Base-by-base conservation (phyloP, 2,329 filamentous ascomycete genomes). In the Aureobasidium sp. region DNA sequence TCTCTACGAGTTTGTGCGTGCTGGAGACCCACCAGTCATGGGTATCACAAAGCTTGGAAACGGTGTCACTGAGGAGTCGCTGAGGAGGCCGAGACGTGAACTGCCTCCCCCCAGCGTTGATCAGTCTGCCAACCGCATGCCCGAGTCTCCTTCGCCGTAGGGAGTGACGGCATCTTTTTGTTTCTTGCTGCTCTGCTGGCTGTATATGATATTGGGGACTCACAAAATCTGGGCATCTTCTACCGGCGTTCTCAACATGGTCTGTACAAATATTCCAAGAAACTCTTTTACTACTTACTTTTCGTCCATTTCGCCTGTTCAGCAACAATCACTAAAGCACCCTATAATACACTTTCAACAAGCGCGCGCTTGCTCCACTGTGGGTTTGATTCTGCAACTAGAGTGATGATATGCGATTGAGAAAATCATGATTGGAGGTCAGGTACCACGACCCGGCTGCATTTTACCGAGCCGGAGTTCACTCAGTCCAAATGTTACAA, bases 1-100 rank as follows among this genome's bases (percentile, higher is more conserved):
- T 91, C 81, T 88, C 72, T 99, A 91, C 79, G 91, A 97, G 72
- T 96, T 97, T 72, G 91, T 97, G 37, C 91, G 87, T 79, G 97
- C 90, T 77, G 91, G 91, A 8, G 94, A 97, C 69, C 81, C 91
- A 3, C 86, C 94, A 0, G 84, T 96, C 41, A 93, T 99, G 72
- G 94, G 94, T 34, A 85, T 97, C 65, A 97, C 92, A 25, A 97
- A 96, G 76, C 77, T 99, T 60, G 85, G 82, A 41, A 81, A 91
- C 63, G 91, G 91, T 9, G 75, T 96, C 32, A 96, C 91, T 27
- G 76, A 93, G 69, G 90, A 93, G 68, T 87, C 89, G 45, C 77
- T 99, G 72, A 94, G 91, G 80, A 85, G 86, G 69, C 89, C 92
- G 53, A 84, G 91, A 75, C 83, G 85, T 71, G 81, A 85, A 70